Base-by-base conservation (phyloP, 345 rosid genomes). In the Boechera stricta region DNA sequence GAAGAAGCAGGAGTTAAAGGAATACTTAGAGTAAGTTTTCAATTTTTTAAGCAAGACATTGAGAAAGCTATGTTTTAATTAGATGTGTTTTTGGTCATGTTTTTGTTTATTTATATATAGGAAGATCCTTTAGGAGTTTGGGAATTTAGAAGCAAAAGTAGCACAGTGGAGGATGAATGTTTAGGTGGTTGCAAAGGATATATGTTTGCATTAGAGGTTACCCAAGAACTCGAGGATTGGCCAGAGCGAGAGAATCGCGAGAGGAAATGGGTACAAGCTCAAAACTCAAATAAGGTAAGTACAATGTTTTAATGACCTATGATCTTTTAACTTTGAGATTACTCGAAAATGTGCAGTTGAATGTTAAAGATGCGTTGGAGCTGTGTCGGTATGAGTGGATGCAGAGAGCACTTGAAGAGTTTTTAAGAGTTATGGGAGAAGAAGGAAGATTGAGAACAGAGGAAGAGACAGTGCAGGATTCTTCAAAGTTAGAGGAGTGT, bases 1-100 rank as follows among this genome's bases (percentile, higher is more conserved):
- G 98, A 94, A 86, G 98, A 94, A 85, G 98, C 98, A 1, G 98
- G 98, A 69, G 91, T 94, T 8, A 84, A 80, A 85, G 98, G 98
- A 85, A 64, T 72, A 39, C 89, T 92, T 33, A 75, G 76, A 75
- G 98, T 94, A 85, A 63, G 83, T 67, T 62, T 26, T 21, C 6
- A 67, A 13, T 39, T 44, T 51, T 61, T 38, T n/a, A 29, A 51
- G 44, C 57, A n/a, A n/a, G 45, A 52, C 24, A 29, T 4, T 21
- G 10, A 39, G 32, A 59, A 59, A 59, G 53, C 11, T 33, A 35
- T 64, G 33, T 51, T 61, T 42, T 12, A n/a, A 26, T 42, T 71
- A 67, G 18, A 64, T 53, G 21, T 26, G 31, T 65, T 48, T 41
- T 58, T 51, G 35, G 44, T 60, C 10, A 49, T 69, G 12, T 38